Base-by-base conservation (phyloP, 2,329 filamentous ascomycete species). In the Trichoderma gracile region DNA sequence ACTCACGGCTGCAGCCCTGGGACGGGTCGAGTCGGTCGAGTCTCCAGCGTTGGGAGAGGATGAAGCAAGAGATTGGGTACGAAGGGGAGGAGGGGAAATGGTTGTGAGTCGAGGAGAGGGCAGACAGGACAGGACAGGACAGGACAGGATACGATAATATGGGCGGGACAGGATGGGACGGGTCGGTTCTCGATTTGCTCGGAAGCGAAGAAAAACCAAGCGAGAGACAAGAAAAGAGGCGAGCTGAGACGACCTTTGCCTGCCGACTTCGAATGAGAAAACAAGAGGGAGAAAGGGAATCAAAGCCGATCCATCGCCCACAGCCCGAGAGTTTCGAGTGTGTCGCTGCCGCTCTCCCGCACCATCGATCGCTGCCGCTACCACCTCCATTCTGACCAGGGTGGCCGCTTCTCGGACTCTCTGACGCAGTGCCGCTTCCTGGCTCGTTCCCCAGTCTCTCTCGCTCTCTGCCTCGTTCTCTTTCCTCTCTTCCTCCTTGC, bases 21-120 rank as follows among this genome's bases (percentile, higher is more conserved):
- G 57, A 38, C 33, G 33, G 33, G 33, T 38, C 33, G 33, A 38
- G 33, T 38, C 17, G n/a, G 17, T 23, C 17, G 38, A 52, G 47
- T 59, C 56, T 33, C 30, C 56, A 59, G 38, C 17, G 57, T 60
- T 60, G 57, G 57, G 57, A 60, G 57, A 60, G 46, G 33, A 38
- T 8, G 33, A 60, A 43, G 38, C 15, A 15, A 38, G 52, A 25
- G 45, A 38, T 61, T 61, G 58, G 58, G 58, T 61, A 61, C 33
- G 45, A 59, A 59, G 45, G 45, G 21, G 30, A 21, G 30, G 38
- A 40, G 52, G n/a, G 30, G 17, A 12, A 38, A 14, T 8, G 47
- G 47, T n/a, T 27, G 25, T 50, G 23, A n/a, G 30, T 38, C 15
- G 15, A 30, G 25, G n/a, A 12, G 9, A 52, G 30, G 5, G 23